phyloP scores from a whole-genome alignment of 2,329 filamentous ascomycete genomes.

The Penicillium sclerotigenum region DNA sequence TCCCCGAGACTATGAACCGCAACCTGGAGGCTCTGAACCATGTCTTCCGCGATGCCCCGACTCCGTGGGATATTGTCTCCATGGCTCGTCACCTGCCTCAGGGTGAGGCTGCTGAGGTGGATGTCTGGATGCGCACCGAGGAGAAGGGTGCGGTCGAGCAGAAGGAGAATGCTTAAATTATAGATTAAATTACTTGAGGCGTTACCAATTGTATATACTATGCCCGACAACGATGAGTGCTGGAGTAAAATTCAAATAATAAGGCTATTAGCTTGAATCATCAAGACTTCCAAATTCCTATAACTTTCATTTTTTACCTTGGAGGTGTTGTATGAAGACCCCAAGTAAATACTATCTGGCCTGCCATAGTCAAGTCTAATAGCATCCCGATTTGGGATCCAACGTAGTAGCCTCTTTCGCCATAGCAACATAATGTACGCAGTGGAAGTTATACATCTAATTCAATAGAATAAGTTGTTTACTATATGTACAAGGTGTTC shows the following conservation, averaged over 20 bases:
- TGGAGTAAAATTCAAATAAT: not conserved
- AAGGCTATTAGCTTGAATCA: not conserved
- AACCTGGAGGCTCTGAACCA: slow-evolving; percentile 24
- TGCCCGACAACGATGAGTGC: slow-evolving; percentile 1
- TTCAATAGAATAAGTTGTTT: not conserved
- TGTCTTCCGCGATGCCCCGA: slow-evolving; percentile 24
- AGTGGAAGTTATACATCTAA: not conserved
- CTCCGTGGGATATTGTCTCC: slow-evolving; percentile 24
- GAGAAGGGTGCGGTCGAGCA: slow-evolving; percentile 20
- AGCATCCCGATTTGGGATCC: not conserved
- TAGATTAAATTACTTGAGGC: not conserved
- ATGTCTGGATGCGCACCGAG: slow-evolving; percentile 17
- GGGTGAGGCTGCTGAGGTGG: slow-evolving; percentile 22
- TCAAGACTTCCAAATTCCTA: not conserved
- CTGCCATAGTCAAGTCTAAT: not conserved
- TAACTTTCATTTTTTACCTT: not conserved
- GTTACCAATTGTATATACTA: slow-evolving; percentile 3
- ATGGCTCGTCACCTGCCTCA: slow-evolving; percentile 24
- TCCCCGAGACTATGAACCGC: slow-evolving; percentile 27
- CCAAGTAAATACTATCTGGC: not conserved
- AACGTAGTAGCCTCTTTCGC: not conserved
- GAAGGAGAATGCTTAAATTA: slow-evolving; percentile 15
- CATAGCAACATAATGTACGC: not conserved
- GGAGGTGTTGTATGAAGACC: not conserved
- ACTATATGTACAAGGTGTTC: not conserved